Percentiles rank a stretch among this genome's conserved stretches.
Conservation (phyloP, 1,284 basidiomycete genomes). For the Puccinia hordei region DNA sequence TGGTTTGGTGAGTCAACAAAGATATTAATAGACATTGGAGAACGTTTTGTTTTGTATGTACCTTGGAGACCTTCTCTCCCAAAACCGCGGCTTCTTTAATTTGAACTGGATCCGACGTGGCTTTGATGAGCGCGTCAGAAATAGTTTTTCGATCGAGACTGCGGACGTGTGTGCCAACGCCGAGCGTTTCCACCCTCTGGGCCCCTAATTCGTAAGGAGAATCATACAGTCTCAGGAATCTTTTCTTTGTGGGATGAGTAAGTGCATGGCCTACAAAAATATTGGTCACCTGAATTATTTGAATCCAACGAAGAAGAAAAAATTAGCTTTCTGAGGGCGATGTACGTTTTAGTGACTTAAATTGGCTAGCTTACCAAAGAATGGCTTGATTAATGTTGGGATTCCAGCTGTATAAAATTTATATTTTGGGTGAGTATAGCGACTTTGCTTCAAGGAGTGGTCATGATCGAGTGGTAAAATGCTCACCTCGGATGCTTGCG, state of each 20-base stretch:
- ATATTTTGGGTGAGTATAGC: not conserved
- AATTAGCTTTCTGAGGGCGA: conserved; percentile 66
- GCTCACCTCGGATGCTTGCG: conserved; percentile 78
- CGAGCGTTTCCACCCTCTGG: conserved; percentile 70
- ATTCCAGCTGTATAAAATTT: conserved; percentile 69
- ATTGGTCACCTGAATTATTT: conserved; percentile 15
- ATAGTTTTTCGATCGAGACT: conserved; percentile 78
- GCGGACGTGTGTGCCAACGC: conserved; percentile 72
- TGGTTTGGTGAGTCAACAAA: not conserved
- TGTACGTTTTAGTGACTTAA: not conserved
- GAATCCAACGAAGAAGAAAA: conserved; percentile 49
- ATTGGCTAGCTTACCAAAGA: conserved; percentile 71
- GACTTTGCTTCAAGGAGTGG: not conserved
- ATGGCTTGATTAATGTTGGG: conserved; percentile 92
- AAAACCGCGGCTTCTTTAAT: conserved; percentile 77
- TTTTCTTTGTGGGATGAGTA: not conserved
- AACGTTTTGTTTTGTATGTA: not conserved
- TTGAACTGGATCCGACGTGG: conserved; percentile 83
- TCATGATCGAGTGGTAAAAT: not conserved
- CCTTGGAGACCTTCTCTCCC: conserved; percentile 75
- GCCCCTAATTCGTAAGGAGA: not conserved
- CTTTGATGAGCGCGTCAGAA: conserved; percentile 73
- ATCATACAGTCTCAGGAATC: not conserved
- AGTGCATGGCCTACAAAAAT: conserved; percentile 76
- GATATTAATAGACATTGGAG: not conserved